Conservation (phyloP, 768 basidiomycete genomes). For the Coprinopsis marcescibilis region DNA sequence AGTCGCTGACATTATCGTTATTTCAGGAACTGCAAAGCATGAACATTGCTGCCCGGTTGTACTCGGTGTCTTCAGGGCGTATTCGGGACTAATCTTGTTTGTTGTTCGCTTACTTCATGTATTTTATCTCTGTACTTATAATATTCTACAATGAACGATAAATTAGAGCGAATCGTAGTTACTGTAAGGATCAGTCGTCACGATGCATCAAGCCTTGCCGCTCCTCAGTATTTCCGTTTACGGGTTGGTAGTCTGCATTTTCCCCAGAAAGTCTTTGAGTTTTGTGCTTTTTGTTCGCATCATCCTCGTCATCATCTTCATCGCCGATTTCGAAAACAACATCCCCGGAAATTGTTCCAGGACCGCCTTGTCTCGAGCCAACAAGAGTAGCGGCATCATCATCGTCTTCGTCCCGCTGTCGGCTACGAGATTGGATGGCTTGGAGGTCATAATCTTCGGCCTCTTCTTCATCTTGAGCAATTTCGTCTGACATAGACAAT, state of each 20-base stretch:
- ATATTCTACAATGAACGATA: conserved; percentile 26
- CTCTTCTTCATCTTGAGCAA: conserved; percentile 91
- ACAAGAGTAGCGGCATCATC: conserved; percentile 73
- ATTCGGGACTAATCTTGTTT: conserved; percentile 55
- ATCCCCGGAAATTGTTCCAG: conserved; percentile 47
- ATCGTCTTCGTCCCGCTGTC: conserved; percentile 51
- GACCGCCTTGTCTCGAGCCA: conserved; percentile 47
- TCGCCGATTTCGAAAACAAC: conserved; percentile 93
- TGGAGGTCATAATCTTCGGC: conserved; percentile 91
- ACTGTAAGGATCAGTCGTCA: conserved; percentile 12
- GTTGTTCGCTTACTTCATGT: no score
- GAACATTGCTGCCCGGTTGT: conserved; percentile 88
- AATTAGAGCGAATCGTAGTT: conserved; percentile 6
- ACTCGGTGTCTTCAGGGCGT: conserved; percentile 82
- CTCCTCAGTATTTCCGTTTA: conserved; percentile 33
- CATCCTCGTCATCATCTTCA: conserved; percentile 56
- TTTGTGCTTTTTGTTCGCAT: conserved; percentile 44
- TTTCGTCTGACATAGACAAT: conserved; percentile 93
- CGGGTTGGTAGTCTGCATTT: conserved; percentile 37
- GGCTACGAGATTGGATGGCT: conserved; percentile 53
- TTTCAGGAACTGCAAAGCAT: conserved; percentile 86
- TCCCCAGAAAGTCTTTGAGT: conserved; percentile 40
- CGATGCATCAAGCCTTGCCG: conserved; percentile 57
- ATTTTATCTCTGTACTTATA: conserved; percentile 28
- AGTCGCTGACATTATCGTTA: conserved; percentile 1